Evolutionary conservation across 2,329 filamentous ascomycete genomes (phyloP), one percentile per base, ranked within the genome.

Genomic region (Sporothrix schenckii): DNA sequence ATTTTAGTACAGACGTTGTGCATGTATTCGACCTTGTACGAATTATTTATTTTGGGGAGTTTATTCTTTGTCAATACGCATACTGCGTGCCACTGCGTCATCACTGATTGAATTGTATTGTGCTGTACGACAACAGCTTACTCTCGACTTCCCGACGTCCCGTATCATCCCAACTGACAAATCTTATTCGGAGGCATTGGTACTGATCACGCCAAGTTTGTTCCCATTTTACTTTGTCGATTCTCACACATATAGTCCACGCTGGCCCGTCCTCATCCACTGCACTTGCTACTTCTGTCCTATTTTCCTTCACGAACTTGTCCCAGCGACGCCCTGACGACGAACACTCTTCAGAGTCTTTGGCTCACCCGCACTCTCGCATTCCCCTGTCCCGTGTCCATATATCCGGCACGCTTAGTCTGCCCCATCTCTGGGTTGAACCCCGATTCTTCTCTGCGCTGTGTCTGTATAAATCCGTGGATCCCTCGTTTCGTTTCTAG

Each of bases 381-480:
- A 10, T 30, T 44, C 50, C 63, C 47, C 47, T 39, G 27, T 52
- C 47, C 44, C 47, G 47, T 52, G 63, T 52, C 47, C 19, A 49
- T 63, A 63, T 63, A 49, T 63, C 41, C 60, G 60, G 44, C 6
- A 24, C 41, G 13, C 21, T n/a, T 21, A 19, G 34, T 19, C 7
- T 14, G 21, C 60, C 41, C 41, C 39, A 24, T 19, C 30, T 49
- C 16, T 49, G 4, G 24, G 30, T 16, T 10, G 41, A 49, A 49
- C 41, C 9, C 60, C 41, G 60, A 63, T 41, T 19, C 21, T 63
- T 30, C 41, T 63, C 41, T 24, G 56, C 56, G 56, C 56, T 10
- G 3, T 19, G 19, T 63, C 16, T 58, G 10, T 63, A 30, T 63
- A n/a, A n/a, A 49, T 30, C 41, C 60, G 21, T 63, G 21, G 34